A percentile compares a stretch with the other conserved stretches of the same genome.
Conservation (phyloP, 2,329 filamentous ascomycete species). For the Sphaerulina vaccinii region DNA sequence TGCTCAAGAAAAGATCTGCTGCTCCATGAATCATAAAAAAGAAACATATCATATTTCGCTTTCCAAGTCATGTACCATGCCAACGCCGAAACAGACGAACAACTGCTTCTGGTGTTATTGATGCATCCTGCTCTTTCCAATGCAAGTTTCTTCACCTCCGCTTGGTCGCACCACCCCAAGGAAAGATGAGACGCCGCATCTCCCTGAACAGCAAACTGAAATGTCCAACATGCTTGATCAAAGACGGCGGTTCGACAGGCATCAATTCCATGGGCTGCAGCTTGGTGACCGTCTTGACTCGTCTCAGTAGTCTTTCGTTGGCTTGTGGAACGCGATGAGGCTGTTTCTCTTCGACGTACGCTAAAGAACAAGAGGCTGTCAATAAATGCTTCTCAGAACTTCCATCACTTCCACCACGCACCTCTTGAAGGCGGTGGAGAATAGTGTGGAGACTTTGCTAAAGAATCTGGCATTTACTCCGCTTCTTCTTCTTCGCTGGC, state of each 20-base stretch:
- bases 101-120: conserved; percentile 7
- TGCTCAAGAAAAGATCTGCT: background rate
- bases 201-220: conserved; percentile 13
- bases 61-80: conserved; percentile 4
- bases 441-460: conserved; percentile 48
- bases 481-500: conserved; percentile 69
- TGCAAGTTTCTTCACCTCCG: conserved; percentile 5
- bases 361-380: conserved; percentile 11
- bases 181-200: conserved; percentile 16
- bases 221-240: conserved; percentile 14
- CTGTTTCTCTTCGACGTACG: conserved; percentile 6
- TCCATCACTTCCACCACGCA: conserved; percentile 4
- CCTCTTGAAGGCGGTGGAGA: conserved; percentile 3
- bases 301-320: conserved; percentile 1
- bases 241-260: conserved; percentile 9
- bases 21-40: conserved; percentile 12
- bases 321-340: conserved; percentile 12
- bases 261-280: conserved; percentile 10
- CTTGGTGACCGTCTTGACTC: conserved; percentile 3
- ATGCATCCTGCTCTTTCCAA: conserved; percentile 6
- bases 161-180: background rate
- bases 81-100: conserved; percentile 5
- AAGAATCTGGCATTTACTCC: conserved; percentile 77
- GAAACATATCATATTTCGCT: background rate
- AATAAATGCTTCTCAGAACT: conserved; percentile 16